Evolutionary conservation across 1,284 basidiomycete genomes (phyloP), one percentile per base, ranked within the genome.

Genomic region (Leccinum griseonigrum): DNA sequence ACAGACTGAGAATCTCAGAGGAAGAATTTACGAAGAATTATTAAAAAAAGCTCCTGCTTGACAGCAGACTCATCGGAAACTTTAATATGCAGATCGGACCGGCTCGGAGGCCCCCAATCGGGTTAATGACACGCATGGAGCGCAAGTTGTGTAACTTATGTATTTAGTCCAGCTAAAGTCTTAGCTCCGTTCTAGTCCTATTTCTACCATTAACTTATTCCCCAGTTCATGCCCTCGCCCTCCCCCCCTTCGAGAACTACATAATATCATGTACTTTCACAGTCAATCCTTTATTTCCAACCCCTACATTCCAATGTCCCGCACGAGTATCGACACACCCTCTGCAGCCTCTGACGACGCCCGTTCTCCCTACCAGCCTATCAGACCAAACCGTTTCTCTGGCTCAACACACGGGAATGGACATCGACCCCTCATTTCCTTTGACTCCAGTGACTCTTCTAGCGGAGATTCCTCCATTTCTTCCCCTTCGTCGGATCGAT

Each of bases 401-500:
- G 10, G 4, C 46, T 28, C 46, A 18, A n/a, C 36, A 3, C 34
- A 16, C 38, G 61, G 55, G 22, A 13, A 14, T 1, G 13, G 54
- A 10, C 7, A 48, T 56, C 51, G 38, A 11, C 52, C 50, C 6
- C 56, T 57, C 14, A 32, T 56, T 13, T 57, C 63, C 38, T 18
- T 36, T 1, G 62, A 66, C 65, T 66, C 69, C 29, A 61, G 57
- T 2, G 61, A 63, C 31, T 46, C 63, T 31, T 52, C 66, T 48
- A 50, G 54, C n/a, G 57, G 31, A 16, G 61, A 59, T 16, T 63
- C 60, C 0, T 55, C 53, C 31, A 7, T 51, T 52, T 29, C 50
- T 6, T 55, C 68, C 1, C 32, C 54, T 2, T 6, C 51, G 0
- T 60, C 56, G 1, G 62, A 62, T 22, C 54, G 16, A 3, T 50